Base-by-base conservation (phyloP, 331 rosid species). In the Acacia pycnantha region DNA sequence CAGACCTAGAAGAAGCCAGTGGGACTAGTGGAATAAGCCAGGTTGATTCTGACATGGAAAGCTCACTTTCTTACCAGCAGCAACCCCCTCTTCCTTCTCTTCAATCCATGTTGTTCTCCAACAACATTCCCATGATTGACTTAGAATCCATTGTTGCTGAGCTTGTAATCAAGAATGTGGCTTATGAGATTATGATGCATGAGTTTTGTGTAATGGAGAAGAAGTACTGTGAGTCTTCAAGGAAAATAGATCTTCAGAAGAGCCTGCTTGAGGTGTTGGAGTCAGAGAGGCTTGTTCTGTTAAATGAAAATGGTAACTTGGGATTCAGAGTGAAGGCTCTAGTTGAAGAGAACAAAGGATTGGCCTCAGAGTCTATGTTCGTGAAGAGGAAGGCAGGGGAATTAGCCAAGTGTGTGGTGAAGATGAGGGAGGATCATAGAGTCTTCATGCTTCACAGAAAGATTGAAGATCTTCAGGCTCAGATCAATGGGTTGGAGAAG, bases 211-310 rank as follows among this genome's bases (percentile, higher is more conserved):
- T 54, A 0, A 78, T 88, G 72, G 99, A 91, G 86, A 88, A 83
- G 84, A 88, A 84, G 35, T 70, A 70, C 10, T 64, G 91, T 0
- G 98, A 95, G 66, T 90, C 98, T 0, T 90, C 92, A 0, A 89
- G 93, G 85, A 95, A 95, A 85, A 90, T 86, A 3, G 98, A 90
- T 86, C 80, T 95, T 0, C 99, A 96, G 50, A 91, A 88, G 90
- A 90, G 97, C 66, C 80, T 96, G 78, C 97, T 96, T 44, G 99
- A 96, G 85, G 97, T 96, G 50, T 74, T 96, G 88, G 99, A 96
- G 78, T 94, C 98, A 2, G 99, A 96, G 85, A 90, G 99, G 88
- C 85, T 94, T 27, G 89, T 96, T 15, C 58, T 96, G 37, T 79
- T 94, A 86, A 88, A 92, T 80, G 99, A 96, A 89, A 96, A 96